Conservation (phyloP, 495 filamentous ascomycete genomes). For the Bacidia rubella region DNA sequence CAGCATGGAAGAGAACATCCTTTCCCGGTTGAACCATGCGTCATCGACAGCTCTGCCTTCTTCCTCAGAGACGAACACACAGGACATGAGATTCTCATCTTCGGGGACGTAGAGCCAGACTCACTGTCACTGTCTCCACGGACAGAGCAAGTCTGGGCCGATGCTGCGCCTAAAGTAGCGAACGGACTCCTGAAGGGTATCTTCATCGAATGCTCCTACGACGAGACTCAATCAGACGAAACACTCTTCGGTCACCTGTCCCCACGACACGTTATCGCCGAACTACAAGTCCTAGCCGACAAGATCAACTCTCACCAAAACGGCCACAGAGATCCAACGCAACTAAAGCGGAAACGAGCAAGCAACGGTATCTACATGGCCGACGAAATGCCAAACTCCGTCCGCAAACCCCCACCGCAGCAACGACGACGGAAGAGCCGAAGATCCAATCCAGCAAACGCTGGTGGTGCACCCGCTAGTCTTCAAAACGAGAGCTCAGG, state of each 20-base stretch:
- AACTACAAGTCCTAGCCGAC: slow-evolving; percentile 56
- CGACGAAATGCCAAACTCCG: background rate
- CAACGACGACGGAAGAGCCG: slow-evolving; percentile 8
- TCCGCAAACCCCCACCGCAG: slow-evolving; percentile 6
- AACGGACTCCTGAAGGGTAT: slow-evolving; percentile 57
- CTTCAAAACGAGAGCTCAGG: slow-evolving; percentile 7
- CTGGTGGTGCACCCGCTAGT: slow-evolving; percentile 6
- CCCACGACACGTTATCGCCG: slow-evolving; percentile 64
- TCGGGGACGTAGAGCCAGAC: slow-evolving; percentile 92
- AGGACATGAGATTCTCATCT: slow-evolving; percentile 70
- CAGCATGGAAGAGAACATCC: slow-evolving; percentile 18
- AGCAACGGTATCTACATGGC: slow-evolving; percentile 7
- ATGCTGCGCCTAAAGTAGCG: slow-evolving; percentile 71
- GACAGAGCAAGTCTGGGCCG: slow-evolving; percentile 65
- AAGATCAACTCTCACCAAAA: slow-evolving; percentile 39
- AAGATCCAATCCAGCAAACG: slow-evolving; percentile 9
- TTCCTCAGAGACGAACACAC: slow-evolving; percentile 66
- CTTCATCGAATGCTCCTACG: slow-evolving; percentile 92
- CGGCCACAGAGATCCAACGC: slow-evolving; percentile 7
- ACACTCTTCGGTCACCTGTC: slow-evolving; percentile 78
- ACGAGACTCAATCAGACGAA: slow-evolving; percentile 57
- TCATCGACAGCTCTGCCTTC: slow-evolving; percentile 76
- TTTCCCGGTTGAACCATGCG: slow-evolving; percentile 36
- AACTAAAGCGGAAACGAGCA: slow-evolving; percentile 16
- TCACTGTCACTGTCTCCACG: slow-evolving; percentile 67